Conservation (phyloP, 352 stramenopile genomes). For the Globisporangium solare region DNA sequence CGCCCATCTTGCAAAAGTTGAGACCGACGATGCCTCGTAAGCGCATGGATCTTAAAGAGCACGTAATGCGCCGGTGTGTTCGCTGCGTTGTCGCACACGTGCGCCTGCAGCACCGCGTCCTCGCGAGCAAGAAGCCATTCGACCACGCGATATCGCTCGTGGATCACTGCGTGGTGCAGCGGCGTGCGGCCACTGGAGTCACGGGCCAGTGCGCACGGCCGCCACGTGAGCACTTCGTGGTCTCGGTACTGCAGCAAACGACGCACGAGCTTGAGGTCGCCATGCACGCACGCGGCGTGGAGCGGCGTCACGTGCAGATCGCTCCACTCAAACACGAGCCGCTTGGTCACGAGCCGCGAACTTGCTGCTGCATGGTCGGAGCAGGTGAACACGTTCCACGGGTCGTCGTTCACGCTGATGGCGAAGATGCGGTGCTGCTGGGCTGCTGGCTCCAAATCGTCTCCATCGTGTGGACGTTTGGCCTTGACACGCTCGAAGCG, state of each 20-base stretch:
- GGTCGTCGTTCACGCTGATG: slow-evolving; percentile 21
- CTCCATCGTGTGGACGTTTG: slow-evolving; percentile 6
- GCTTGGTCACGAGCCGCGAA: slow-evolving; percentile 12
- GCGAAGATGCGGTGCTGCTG: slow-evolving; percentile 20
- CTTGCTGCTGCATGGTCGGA: neutral
- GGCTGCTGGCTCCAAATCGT: neutral
- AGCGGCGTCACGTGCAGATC: slow-evolving; percentile 25
- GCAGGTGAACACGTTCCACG: slow-evolving; percentile 45
- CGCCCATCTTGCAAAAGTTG: no score
- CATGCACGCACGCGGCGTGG: slow-evolving; percentile 26
- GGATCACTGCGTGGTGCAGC: slow-evolving; percentile 51
- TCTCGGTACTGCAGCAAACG: slow-evolving; percentile 11
- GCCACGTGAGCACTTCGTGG: neutral
- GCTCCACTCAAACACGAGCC: slow-evolving; percentile 30
- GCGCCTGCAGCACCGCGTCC: slow-evolving; percentile 38
- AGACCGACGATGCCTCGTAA: slow-evolving; percentile 5
- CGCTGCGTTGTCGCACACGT: slow-evolving; percentile 31
- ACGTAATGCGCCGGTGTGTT: slow-evolving; percentile 39
- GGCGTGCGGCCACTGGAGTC: slow-evolving; percentile 36
- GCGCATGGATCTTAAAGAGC: slow-evolving; percentile 34
- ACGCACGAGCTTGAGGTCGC: slow-evolving; percentile 16
- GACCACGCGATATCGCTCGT: slow-evolving; percentile 26
- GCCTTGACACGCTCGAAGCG: slow-evolving; percentile 3
- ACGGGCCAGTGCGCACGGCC: slow-evolving; percentile 24
- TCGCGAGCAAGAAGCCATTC: slow-evolving; percentile 26